phyloP scores from a whole-genome alignment of 2,329 filamentous ascomycete species.

The Rhinocladiella mackenziei region DNA sequence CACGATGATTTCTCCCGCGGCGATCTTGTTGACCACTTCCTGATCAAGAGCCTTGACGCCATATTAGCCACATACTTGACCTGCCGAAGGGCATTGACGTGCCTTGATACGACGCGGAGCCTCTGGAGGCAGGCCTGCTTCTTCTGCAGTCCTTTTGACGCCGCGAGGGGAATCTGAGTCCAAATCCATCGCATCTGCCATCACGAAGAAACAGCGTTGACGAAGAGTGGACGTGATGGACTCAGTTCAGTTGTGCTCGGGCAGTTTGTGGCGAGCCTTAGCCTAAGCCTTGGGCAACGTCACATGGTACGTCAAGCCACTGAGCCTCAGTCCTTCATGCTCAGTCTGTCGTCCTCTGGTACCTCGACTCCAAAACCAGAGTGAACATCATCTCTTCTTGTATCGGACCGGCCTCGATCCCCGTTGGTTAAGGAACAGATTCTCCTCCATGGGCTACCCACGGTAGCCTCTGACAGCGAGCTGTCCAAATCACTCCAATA shows the following conservation, averaged over 20 bases:
- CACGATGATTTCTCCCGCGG: slow-evolving; percentile 96
- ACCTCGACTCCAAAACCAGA: too few relatives aligned
- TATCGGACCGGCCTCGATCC: too few relatives aligned
- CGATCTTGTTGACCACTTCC: slow-evolving; percentile 97
- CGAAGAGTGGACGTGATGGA: too few relatives aligned
- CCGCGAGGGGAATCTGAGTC: slow-evolving; percentile 39
- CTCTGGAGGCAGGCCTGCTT: slow-evolving; percentile 36
- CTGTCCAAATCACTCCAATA: slow-evolving; percentile 39
- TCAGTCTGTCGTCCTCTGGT: too few relatives aligned
- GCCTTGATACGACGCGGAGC: slow-evolving; percentile 51
- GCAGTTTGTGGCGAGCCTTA: not conserved
- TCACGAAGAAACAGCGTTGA: too few relatives aligned
- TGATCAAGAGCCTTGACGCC: slow-evolving; percentile 69
- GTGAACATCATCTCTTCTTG: too few relatives aligned
- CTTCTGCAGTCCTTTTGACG: slow-evolving; percentile 50
- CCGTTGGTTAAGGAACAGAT: too few relatives aligned
- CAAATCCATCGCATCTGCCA: slow-evolving; percentile 44
- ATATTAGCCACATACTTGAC: slow-evolving; percentile 25
- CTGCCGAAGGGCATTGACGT: slow-evolving; percentile 36
- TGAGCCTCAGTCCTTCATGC: not conserved
- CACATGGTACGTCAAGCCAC: too few relatives aligned
- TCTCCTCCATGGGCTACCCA: slow-evolving; percentile 14
- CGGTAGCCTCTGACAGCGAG: slow-evolving; percentile 11
- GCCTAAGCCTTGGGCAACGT: not conserved
- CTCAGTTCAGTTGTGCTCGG: too few relatives aligned